A percentile compares a stretch with the other conserved stretches of the same genome.
phyloP scores from a whole-genome alignment of 1,139 yeast species.

The Tardiomyces digboiensis region DNA sequence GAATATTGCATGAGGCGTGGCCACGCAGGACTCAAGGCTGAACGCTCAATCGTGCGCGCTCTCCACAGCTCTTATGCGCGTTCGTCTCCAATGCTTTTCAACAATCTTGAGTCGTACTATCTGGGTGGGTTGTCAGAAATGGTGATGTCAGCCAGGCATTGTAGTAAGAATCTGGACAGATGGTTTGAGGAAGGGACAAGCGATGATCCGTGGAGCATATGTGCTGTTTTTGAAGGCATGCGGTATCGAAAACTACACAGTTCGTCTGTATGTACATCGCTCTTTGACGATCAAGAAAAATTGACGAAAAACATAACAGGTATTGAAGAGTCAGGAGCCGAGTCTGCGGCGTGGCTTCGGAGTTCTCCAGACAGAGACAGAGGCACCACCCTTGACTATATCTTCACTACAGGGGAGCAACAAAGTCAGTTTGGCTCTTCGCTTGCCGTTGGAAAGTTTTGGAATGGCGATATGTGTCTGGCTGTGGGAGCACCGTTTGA shows the following conservation, averaged over 20 bases:
- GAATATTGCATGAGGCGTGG: constrained; percentile 44
- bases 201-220: constrained; percentile 33
- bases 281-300: too few species aligned
- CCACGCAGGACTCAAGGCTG: constrained; percentile 36
- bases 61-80: constrained; percentile 25
- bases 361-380: too few species aligned
- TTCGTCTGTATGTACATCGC: too few species aligned
- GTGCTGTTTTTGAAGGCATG: constrained; percentile 29
- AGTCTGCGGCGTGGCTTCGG: too few species aligned
- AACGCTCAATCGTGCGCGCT: constrained; percentile 25
- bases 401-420: not conserved
- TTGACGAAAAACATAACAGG: too few species aligned
- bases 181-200: constrained; percentile 33
- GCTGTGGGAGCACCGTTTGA: constrained; percentile 45
- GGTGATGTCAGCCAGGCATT: constrained; percentile 28
- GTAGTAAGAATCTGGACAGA: constrained; percentile 27
- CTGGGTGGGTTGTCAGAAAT: constrained; percentile 45
- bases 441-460: constrained; percentile 31
- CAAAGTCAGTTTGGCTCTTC: constrained; percentile 31
- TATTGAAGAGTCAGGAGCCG: too few species aligned
- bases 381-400: not conserved
- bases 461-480: constrained; percentile 26
- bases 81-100: constrained; percentile 35
- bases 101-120: constrained; percentile 36
- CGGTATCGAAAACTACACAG: too few species aligned